A percentile compares a stretch with the other conserved stretches of the same genome.
Evolutionary conservation across 306 rosid genomes (phyloP).

Genomic region (Heteromeles arbutifolia): DNA sequence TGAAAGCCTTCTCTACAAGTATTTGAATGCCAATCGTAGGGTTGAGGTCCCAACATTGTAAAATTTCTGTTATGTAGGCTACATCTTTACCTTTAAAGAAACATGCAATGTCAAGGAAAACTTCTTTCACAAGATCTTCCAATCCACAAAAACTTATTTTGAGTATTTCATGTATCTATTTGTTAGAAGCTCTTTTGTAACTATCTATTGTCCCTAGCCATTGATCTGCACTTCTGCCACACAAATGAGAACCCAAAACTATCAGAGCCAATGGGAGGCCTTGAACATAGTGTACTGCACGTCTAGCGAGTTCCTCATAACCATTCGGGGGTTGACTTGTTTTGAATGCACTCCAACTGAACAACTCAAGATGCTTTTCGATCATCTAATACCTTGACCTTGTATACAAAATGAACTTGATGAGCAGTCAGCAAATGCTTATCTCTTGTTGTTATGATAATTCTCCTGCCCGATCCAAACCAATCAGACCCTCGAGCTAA

Average conservation of each 20-base stretch:
- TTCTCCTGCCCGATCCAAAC: background rate
- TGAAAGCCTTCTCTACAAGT: conserved; percentile 17
- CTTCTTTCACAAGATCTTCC: conserved; percentile 10
- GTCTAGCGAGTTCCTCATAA: background rate
- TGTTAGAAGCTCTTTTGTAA: conserved; percentile 1
- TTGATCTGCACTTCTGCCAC: background rate
- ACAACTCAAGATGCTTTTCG: background rate
- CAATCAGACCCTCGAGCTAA: background rate
- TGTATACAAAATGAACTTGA: background rate
- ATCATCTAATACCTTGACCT: background rate
- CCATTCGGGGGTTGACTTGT: background rate
- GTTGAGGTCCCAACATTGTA: conserved; percentile 20
- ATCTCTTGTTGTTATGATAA: conserved; percentile 3
- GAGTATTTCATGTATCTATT: conserved; percentile 26
- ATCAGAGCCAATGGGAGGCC: conserved; percentile 29
- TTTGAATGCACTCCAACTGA: background rate
- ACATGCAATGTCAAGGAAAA: conserved; percentile 32
- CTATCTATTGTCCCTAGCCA: background rate
- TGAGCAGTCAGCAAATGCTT: background rate
- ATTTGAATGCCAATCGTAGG: conserved; percentile 15
- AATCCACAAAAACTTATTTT: conserved; percentile 22
- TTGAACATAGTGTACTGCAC: background rate
- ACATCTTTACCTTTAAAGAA: conserved; percentile 11
- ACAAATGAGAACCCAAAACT: conserved; percentile 36
- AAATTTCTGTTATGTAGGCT: conserved; percentile 15